Conservation (phyloP, 1,284 basidiomycete species). For the Vanrija humicola region DNA sequence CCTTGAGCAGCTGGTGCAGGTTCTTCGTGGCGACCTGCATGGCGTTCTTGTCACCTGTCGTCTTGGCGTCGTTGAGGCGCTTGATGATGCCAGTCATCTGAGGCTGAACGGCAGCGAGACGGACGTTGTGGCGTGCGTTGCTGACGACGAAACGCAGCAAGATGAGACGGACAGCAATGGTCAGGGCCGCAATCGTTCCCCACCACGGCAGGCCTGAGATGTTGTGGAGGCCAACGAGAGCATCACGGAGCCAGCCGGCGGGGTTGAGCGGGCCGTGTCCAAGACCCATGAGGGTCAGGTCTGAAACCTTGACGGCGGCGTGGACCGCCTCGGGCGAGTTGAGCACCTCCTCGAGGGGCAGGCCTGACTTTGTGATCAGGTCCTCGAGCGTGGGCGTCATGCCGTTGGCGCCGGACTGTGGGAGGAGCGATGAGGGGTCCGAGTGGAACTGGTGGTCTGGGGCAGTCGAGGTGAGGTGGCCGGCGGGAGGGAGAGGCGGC, state of each 20-base stretch:
- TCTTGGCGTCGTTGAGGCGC: slow-evolving; percentile 53
- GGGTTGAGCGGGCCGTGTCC: slow-evolving; percentile 56
- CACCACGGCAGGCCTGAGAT: slow-evolving; percentile 78
- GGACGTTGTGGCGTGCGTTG: slow-evolving; percentile 63
- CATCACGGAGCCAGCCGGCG: slow-evolving; percentile 61
- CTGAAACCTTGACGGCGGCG: slow-evolving; percentile 62
- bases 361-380: slow-evolving; percentile 38
- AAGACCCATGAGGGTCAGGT: slow-evolving; percentile 72
- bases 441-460: slow-evolving; percentile 17
- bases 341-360: slow-evolving; percentile 40
- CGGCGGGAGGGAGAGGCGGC: slow-evolving; percentile 5
- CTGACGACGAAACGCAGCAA: slow-evolving; percentile 69
- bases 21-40: slow-evolving; percentile 58
- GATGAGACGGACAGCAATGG: slow-evolving; percentile 63
- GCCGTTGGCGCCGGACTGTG: slow-evolving; percentile 34
- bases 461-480: slow-evolving; percentile 16
- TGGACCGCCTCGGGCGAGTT: slow-evolving; percentile 46
- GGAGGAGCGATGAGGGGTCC: slow-evolving; percentile 30
- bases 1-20: slow-evolving; percentile 62
- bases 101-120: slow-evolving; percentile 63
- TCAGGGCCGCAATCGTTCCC: slow-evolving; percentile 70
- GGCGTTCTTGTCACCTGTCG: slow-evolving; percentile 55
- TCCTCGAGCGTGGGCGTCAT: slow-evolving; percentile 39
- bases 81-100: slow-evolving; percentile 59
- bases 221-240: slow-evolving; percentile 69